phyloP scores from a whole-genome alignment of 441 rosid genomes.

The Bruguiera hainesii region DNA sequence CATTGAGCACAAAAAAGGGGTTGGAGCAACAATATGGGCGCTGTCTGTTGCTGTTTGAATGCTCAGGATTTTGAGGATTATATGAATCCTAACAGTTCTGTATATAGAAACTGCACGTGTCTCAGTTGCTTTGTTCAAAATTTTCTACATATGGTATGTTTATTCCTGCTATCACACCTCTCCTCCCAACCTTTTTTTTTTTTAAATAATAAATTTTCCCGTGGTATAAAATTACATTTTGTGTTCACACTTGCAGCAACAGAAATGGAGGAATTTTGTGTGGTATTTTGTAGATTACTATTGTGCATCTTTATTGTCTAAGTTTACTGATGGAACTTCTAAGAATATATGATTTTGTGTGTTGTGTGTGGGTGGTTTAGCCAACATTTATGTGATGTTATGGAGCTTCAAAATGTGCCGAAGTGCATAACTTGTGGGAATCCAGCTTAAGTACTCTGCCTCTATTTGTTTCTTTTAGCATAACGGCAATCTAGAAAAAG shows the following conservation, averaged over 20 bases:
- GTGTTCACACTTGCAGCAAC: too few relatives aligned
- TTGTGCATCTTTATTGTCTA: not conserved
- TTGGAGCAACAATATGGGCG: slow-evolving; percentile 57
- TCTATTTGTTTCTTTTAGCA: not conserved
- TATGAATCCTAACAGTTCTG: slow-evolving; percentile 61
- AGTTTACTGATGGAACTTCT: slow-evolving; percentile 2
- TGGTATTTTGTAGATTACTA: not conserved
- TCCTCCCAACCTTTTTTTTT: too few relatives aligned
- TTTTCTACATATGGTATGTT: slow-evolving; percentile 60
- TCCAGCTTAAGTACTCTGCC: not conserved
- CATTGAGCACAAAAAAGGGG: slow-evolving; percentile 20
- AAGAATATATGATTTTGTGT: not conserved
- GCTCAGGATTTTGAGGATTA: slow-evolving; percentile 67
- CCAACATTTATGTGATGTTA: not conserved
- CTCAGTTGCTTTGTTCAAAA: slow-evolving; percentile 64
- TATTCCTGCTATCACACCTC: slow-evolving; percentile 4
- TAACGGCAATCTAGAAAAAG: not conserved
- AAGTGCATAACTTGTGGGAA: not conserved
- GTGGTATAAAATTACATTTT: too few relatives aligned
- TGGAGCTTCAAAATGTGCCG: not conserved
- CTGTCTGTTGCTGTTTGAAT: slow-evolving; percentile 85
- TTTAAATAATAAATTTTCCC: too few relatives aligned
- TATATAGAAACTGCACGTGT: slow-evolving; percentile 73
- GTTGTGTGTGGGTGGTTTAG: not conserved
- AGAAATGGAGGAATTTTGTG: too few relatives aligned